Base-by-base conservation (phyloP, 176 grass and related monocot genomes). In the Stipa capillata region DNA sequence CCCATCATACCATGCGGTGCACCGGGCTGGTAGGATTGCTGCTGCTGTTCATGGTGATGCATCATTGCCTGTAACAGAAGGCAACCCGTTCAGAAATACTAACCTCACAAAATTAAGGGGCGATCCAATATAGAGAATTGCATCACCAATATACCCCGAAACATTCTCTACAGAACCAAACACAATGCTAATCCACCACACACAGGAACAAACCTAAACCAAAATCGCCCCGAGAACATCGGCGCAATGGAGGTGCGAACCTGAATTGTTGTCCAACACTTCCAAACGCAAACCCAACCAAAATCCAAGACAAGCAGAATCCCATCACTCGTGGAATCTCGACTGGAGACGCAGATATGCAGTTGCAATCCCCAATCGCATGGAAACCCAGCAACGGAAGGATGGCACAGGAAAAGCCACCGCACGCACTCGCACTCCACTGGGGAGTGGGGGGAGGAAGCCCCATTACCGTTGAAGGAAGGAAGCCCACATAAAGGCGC, bases 41-140 rank as follows among this genome's bases (percentile, higher is more conserved):
- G 71, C 42, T 84, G 87, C 24, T 91, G 89, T 8, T 90, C 78
- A 9, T 86, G 88, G 66, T 90, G 88, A 49, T 86, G 89, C 88
- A 85, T 85, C 87, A 85, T 85, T 21, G 70, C 82, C 87, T 89
- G 78, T 65, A 41, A 62, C 29, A 82, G 0, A 13, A 72, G 35
- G 12, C 44, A 32, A 25, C n/a, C 43, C 0, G 35, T 53, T 89
- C 4, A 85, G 48, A 84, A 74, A 3, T 57, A 48, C 20, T 24
- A 54, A 32, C 2, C 57, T 2, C 4, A 31, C 39, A 39, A 78
- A 72, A 65, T 21, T 25, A 40, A 31, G 17, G n/a, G 50, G 15
- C 8, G 1, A 2, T 14, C 35, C 27, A 11, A 8, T 9, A 74
- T 25, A 23, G 31, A 74, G 7, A 37, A 47, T 2, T 60, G 20